A percentile compares a stretch with the other conserved stretches of the same genome.
These are phyloP conservation scores for Penicillium sp. DNA, from an alignment of 2,329 filamentous ascomycete species.

Conservation along the genomic window DNA sequence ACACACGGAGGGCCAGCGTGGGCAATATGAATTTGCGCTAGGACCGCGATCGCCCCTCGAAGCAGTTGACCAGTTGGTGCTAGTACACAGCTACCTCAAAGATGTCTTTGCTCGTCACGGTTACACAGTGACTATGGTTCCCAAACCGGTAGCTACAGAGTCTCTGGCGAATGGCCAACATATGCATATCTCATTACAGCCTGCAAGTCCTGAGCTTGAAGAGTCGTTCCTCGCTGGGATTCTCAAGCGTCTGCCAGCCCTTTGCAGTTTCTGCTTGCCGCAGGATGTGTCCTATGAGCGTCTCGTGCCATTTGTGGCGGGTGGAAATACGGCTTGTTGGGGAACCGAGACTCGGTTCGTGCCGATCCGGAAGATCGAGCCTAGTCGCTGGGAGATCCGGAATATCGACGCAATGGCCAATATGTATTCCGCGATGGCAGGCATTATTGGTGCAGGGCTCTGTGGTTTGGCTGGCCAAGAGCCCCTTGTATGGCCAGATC, in stretches of 20 bases:
- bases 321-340: constrained; percentile 15
- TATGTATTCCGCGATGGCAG: constrained; percentile 24
- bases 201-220: background rate
- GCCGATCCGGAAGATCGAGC: constrained; percentile 21
- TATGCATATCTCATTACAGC: constrained; percentile 19
- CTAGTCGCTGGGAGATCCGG: constrained; percentile 24
- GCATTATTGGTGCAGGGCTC: constrained; percentile 16
- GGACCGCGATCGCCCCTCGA: constrained; percentile 16
- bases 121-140: background rate
- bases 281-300: constrained; percentile 12
- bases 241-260: constrained; percentile 5
- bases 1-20: constrained; percentile 15
- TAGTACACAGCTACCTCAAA: constrained; percentile 17
- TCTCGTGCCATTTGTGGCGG: background rate
- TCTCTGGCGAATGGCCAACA: constrained; percentile 9
- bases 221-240: constrained; percentile 15
- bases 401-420: constrained; percentile 24
- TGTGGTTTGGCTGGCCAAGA: constrained; percentile 13
- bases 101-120: constrained; percentile 15
- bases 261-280: constrained; percentile 16
- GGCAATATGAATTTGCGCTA: constrained; percentile 14
- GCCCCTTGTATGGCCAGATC: constrained; percentile 10
- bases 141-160: background rate
- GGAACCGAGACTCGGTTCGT: constrained; percentile 18
- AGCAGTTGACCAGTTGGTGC: constrained; percentile 20